These are phyloP conservation scores for Dryadomyces sulphureus DNA, from an alignment of 2,329 filamentous ascomycete species.

Conservation along the genomic window DNA sequence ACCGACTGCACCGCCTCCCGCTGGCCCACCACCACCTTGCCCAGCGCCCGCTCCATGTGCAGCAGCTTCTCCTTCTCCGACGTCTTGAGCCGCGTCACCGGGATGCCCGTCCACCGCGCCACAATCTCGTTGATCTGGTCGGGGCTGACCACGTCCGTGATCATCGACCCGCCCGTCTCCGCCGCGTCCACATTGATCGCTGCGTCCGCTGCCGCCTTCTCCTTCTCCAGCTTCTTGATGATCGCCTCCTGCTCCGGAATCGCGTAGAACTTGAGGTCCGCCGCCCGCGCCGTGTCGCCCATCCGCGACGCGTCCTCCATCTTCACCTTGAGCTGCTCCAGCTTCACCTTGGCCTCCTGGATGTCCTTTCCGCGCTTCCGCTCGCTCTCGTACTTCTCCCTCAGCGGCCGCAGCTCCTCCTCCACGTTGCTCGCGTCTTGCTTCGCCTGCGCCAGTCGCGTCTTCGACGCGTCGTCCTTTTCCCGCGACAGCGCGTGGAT, in stretches of 20 bases:
- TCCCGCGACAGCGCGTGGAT: slow-evolving; percentile 90
- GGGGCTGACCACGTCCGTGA: slow-evolving; percentile 86
- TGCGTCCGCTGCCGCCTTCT: slow-evolving; percentile 67
- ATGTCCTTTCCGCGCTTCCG: slow-evolving; percentile 83
- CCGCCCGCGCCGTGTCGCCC: slow-evolving; percentile 72
- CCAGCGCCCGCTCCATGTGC: slow-evolving; percentile 81
- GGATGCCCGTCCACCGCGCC: slow-evolving; percentile 93
- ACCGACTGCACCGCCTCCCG: slow-evolving; percentile 86
- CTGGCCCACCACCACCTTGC: slow-evolving; percentile 80
- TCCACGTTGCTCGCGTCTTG: slow-evolving; percentile 88
- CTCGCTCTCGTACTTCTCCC: slow-evolving; percentile 91
- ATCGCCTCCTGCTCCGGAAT: slow-evolving; percentile 78
- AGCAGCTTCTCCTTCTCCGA: slow-evolving; percentile 98
- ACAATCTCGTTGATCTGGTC: slow-evolving; percentile 99
- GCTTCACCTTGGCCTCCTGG: slow-evolving; percentile 87
- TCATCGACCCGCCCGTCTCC: slow-evolving; percentile 55
- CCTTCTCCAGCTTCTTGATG: slow-evolving; percentile 68
- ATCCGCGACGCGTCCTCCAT: slow-evolving; percentile 83
- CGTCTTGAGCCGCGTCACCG: slow-evolving; percentile 83
- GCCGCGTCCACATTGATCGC: slow-evolving; percentile 38
- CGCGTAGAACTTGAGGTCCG: slow-evolving; percentile 91
- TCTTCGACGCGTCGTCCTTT: slow-evolving; percentile 82
- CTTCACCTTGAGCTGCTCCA: slow-evolving; percentile 83
- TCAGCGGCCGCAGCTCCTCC: slow-evolving; percentile 80
- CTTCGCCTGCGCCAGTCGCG: slow-evolving; percentile 67